Evolutionary conservation across 148 eudicot genomes (phyloP), one percentile per base, ranked within the genome.

Genomic region (Linanthus parryae): DNA sequence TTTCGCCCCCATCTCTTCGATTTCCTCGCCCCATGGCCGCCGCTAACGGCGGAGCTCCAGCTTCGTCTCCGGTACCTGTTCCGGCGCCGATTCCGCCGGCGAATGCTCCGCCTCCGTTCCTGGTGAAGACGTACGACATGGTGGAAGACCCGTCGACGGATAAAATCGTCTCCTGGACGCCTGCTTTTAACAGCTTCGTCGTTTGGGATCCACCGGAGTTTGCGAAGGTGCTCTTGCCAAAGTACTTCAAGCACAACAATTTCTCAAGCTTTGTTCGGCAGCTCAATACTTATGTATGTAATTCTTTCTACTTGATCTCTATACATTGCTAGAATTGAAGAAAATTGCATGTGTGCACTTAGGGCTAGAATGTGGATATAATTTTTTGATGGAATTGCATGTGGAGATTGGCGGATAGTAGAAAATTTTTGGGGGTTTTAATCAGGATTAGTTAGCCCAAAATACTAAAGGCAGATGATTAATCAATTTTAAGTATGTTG

Each of bases 111-210:
- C 64, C 73, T 52, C 77, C 77, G 63, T 72, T 72, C 47, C 73
- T 72, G 20, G 61, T 52, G 41, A 72, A 72, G 54, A 72, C 77
- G 25, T 72, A 67, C 49, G 77, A 72, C 43, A 72, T 72, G 77
- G 77, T 72, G 40, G 73, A 72, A 14, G 73, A 72, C 50, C 68
- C 69, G n/a, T 15, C 57, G 22, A 56, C 62, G 4, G 69, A 64
- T 33, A 28, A 53, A 6, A 34, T 57, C 24, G 69, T 64, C 2
- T 56, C 69, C n/a, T 64, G 69, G 69, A 64, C 56, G 21, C 11
- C 56, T 2, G 30, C 57, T 18, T 56, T 56, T 19, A 64, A 64
- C 37, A 64, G 69, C 36, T 64, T 64, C 36, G 54, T 64, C 8
- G 69, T 64, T 22, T 64, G 69, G 69, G 54, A 64, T n/a, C 69